Base-by-base conservation (phyloP, 495 filamentous ascomycete species). In the Daldinia childiae region DNA sequence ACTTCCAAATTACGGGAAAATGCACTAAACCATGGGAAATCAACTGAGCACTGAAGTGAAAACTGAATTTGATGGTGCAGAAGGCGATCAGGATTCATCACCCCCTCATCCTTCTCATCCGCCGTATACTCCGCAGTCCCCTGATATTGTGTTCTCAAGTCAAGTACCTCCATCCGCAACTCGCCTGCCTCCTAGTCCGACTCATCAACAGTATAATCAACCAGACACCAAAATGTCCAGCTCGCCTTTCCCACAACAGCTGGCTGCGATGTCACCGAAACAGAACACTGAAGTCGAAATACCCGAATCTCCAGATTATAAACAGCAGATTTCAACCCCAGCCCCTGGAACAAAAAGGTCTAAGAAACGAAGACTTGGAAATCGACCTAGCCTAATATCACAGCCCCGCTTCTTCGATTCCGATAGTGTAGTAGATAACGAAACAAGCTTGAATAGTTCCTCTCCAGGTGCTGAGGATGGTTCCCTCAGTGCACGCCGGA, bases 321-420 rank as follows among this genome's bases (percentile, higher is more conserved):
- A 55, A 24, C 64, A 68, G 52, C 68, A 58, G 36, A 24, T 19
- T 1, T 51, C 66, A 19, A 65, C 58, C 5, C 76, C 69, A 41
- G 52, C 24, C 12, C 32, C 48, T 38, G 71, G 36, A 43, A 64
- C 75, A 1, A 56, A 66, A 38, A 74, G 67, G 48, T 56, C 72
- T 6, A 76, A 68, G 50, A 79, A 76, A 58, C 78, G 72, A 29
- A 62, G 64, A 1, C 65, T 51, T 2, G 77, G 63, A n/a, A 76
- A 76, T 26, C 72, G 68, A 38, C 68, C 66, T 24, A 74, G 58
- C 55, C 70, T 66, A 5, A 58, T 50, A 14, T 58, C 66, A 3
- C 68, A 67, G 8, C 68, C 70, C n/a, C 41, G 32, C 6, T 26
- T 30, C 1, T 26, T 34, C 24, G 45, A 50, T 7, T 36, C 21